These are phyloP conservation scores for Vaccinium myrtillus DNA, from an alignment of 148 eudicot species.

Conservation along the genomic window DNA sequence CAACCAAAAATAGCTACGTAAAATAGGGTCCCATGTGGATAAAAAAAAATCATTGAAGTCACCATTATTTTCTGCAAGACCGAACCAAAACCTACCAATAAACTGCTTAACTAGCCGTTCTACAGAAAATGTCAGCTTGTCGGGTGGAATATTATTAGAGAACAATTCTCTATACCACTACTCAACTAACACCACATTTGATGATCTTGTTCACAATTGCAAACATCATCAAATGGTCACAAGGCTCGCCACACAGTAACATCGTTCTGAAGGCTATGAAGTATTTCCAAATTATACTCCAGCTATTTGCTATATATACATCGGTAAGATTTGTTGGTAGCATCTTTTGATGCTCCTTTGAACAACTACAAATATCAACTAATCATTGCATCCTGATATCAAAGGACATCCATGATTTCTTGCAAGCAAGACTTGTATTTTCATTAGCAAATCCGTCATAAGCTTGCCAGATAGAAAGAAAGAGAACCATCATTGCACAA, in stretches of 20 bases:
- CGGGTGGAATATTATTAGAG: not conserved
- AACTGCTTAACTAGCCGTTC: not conserved
- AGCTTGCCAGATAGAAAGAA: not conserved
- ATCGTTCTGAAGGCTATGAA: not conserved
- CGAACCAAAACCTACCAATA: not conserved
- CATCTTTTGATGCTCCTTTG: not conserved
- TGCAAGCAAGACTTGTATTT: conserved; percentile 1
- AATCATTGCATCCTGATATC: not conserved
- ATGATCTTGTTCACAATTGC: not conserved
- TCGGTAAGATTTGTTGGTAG: not conserved
- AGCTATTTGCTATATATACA: not conserved
- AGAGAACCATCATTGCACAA: not conserved
- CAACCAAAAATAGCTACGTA: not conserved
- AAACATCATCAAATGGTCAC: not conserved
- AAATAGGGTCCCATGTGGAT: not conserved
- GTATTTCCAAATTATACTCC: not conserved
- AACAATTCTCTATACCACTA: not conserved
- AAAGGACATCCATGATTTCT: not conserved
- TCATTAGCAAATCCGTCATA: not conserved
- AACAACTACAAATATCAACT: not conserved
- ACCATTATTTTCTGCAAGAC: not conserved
- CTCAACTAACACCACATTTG: not conserved
- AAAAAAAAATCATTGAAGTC: not conserved
- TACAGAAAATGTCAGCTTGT: not conserved
- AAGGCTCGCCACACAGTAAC: not conserved